Conservation (phyloP, 2,329 filamentous ascomycete genomes). For the Xylariales sp. region DNA sequence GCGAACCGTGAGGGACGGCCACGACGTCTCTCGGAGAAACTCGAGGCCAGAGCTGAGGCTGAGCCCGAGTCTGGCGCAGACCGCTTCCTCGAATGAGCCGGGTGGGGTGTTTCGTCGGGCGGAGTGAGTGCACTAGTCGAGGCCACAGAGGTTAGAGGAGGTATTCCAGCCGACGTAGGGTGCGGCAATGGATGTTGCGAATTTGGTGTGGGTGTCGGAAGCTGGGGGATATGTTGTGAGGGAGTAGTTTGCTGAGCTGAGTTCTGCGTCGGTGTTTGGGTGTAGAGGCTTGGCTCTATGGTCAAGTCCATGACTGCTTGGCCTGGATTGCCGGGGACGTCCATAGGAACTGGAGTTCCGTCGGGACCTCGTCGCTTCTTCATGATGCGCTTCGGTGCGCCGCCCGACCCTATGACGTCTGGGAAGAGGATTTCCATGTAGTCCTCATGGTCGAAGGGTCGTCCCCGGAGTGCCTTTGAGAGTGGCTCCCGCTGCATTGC, state of each 20-base stretch:
- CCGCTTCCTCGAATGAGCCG: slow-evolving; percentile 36
- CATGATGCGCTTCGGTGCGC: slow-evolving; percentile 55
- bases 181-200: slow-evolving; percentile 19
- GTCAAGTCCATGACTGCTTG: slow-evolving; percentile 35
- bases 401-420: slow-evolving; percentile 55
- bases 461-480: slow-evolving; percentile 50
- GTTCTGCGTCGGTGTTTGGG: slow-evolving; percentile 10
- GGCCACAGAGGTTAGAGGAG: slow-evolving; percentile 33
- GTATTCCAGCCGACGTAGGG: slow-evolving; percentile 31
- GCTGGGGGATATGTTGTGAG: background rate
- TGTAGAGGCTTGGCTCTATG: slow-evolving; percentile 7
- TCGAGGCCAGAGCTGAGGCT: too few species aligned
- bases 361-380: slow-evolving; percentile 48
- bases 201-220: background rate
- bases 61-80: slow-evolving; percentile 21
- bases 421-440: slow-evolving; percentile 58
- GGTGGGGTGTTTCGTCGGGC: slow-evolving; percentile 45
- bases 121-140: slow-evolving; percentile 47
- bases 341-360: slow-evolving; percentile 32
- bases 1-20: slow-evolving; percentile 30
- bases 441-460: slow-evolving; percentile 56
- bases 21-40: slow-evolving; percentile 23
- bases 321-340: slow-evolving; percentile 45
- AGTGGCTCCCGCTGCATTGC: slow-evolving; percentile 48
- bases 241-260: slow-evolving; percentile 12